Base-by-base conservation (phyloP, 2,329 filamentous ascomycete species). In the Aspergillus terreus region DNA sequence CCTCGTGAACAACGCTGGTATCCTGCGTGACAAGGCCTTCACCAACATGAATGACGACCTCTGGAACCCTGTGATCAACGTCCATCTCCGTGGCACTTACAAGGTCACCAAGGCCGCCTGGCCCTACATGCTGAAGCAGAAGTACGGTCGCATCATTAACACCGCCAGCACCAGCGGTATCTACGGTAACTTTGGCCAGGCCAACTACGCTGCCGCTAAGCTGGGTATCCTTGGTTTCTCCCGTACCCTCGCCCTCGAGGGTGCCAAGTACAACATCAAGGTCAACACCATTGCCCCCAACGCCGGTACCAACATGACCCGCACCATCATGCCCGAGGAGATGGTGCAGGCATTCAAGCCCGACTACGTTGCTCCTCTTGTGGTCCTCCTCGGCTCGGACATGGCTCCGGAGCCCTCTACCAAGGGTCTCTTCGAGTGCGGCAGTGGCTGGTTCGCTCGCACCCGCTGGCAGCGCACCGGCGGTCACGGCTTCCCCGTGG, bases 321-420 rank as follows among this genome's bases (percentile, higher is more conserved):
- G 86, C 61, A 92, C 89, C 46, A 89, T 99, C 70, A 83, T 99
- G 80, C 94, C 94, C 27, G 91, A 96, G 75, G 94, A 99, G 78
- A 85, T 97, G 78, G 92, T 99, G 15, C 92, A 97, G 78, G 92
- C 94, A 43, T 96, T 99, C 82, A 99, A 97, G 85, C 94, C 94
- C 54, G 92, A 97, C 69, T 97, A 96, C 75, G 92, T 99, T 71
- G 94, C 94, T 48, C 94, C 94, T 55, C 77, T 97, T 35, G 92
- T 99, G 47, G 84, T 92, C 50, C 84, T 92, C 41, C 87, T 99
- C 52, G 90, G 85, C 70, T 86, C 83, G 12, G 94, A 99, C 77
- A 89, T 90, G 76, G 85, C 91, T 48, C 92, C 94, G 25, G 82
- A 88, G 66, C 84, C 88, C 61, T 83, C 85, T 14, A 96, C 91